Base-by-base conservation (phyloP, 139 green algal species). In the Tetratostichococcus sp. region DNA sequence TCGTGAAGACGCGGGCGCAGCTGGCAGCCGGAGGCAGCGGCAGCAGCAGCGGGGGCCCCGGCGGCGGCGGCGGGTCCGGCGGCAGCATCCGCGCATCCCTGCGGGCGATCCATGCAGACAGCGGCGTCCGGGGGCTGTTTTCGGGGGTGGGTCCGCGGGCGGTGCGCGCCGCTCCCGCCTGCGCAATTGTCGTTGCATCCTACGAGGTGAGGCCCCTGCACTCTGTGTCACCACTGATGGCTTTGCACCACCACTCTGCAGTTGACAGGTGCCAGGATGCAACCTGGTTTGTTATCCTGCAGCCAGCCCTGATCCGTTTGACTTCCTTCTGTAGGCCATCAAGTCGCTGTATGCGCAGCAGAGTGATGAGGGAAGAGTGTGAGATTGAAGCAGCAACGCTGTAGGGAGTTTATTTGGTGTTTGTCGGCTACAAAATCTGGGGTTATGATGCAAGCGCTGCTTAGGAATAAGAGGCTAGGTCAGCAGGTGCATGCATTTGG, bases 1-100 rank as follows among this genome's bases (percentile, higher is more conserved):
- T 99, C 25, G 83, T 97, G 1, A 99, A 99, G 82, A 98, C 96
- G 33, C 84, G 90, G 2, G 70, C 87, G 59, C 93, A 97, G 84
- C 80, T 94, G 28, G 23, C 50, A 0, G 69, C 23, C 0, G 70
- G 69, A 2, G 17, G 17, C 17, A 28, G 17, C 17, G 50, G 2
- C 14, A 2, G 25, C 25, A 70, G 31, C 14, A n/a, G n/a, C n/a
- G n/a, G n/a, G n/a, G 0, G 69, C 59, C 39, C 39, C 39, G 50
- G 14, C 50, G 19, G 50, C 39, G 39, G 39, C 39, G 39, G 19
- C 50, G 17, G 25, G 17, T 69, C n/a, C 14, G 57, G 32, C 65
- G 57, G 21, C 42, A 43, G 32, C n/a, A 80, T 58, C 67, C 79
- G 22, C 28, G 22, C 17, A 85, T 85, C 33, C 17, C 26, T 89